Percentiles rank a stretch among this genome's conserved stretches.
These are phyloP conservation scores for Scleromitrula shiraiana DNA, from an alignment of 2,329 filamentous ascomycete genomes.

Conservation along the genomic window DNA sequence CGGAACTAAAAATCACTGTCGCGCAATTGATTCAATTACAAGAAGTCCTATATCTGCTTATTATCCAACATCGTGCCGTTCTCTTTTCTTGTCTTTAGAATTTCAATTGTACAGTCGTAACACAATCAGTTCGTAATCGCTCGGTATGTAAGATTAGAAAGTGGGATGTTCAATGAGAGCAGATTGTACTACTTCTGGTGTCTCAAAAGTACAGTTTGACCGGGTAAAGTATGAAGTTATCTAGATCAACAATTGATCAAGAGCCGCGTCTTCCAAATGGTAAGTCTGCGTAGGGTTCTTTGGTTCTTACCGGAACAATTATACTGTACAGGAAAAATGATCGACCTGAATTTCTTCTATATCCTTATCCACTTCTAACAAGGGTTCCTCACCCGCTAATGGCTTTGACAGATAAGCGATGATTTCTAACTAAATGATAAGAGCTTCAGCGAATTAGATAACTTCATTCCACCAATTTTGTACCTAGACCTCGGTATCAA, in stretches of 20 bases:
- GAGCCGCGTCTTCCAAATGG: slow-evolving; percentile 5
- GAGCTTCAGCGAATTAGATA: slow-evolving; percentile 17
- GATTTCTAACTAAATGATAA: slow-evolving; percentile 13
- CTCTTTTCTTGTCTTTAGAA: neutral
- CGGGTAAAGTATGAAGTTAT: too few relatives aligned
- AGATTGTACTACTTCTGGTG: too few relatives aligned
- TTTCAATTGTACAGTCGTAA: neutral
- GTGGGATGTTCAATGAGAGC: slow-evolving; percentile 1
- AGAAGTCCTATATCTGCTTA: neutral
- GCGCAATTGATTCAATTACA: slow-evolving; percentile 3
- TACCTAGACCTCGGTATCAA: neutral
- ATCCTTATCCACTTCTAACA: too few relatives aligned
- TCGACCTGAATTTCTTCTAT: too few relatives aligned
- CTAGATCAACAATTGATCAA: neutral
- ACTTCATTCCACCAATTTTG: neutral
- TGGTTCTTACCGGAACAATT: too few relatives aligned
- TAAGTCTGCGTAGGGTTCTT: neutral
- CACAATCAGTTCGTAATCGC: neutral
- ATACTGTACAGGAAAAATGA: too few relatives aligned
- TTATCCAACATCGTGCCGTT: neutral
- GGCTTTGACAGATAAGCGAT: slow-evolving; percentile 2
- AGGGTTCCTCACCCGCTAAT: neutral
- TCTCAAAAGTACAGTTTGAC: too few relatives aligned
- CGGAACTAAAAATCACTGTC: neutral
- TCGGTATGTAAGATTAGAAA: neutral